Evolutionary conservation across 495 filamentous ascomycete species (phyloP), one percentile per base, ranked within the genome.

Genomic region (Terfezia claveryi): DNA sequence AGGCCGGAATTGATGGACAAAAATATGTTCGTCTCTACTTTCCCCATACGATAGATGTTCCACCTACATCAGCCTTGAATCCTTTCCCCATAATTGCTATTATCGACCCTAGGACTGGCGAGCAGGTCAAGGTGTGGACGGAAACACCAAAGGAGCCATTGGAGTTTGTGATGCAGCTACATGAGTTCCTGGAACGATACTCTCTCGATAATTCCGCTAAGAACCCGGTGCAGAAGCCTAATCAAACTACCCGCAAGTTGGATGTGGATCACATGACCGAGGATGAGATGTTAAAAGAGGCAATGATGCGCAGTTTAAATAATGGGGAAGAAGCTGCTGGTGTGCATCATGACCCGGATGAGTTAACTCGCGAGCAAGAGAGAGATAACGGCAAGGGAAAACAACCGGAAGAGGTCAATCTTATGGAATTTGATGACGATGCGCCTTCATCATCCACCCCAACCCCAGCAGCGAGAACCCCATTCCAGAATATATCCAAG

Each of bases 91-190:
- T 95, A 61, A 93, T 95, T 55, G 85, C 87, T 12, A 93, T 98
- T 62, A 78, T 98, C 53, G 91, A 98, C 63, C 91, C 91, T 1
- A 77, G 91, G 41, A 98, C 91, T 8, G 91, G 91, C 44, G 91
- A 96, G 68, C 89, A 95, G 67, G 86, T 96, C 57, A 96, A 98
- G 68, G 79, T 89, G 2, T 95, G 88, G 87, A 87, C 84, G 6
- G 87, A 88, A 2, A 72, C 73, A 14, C 87, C 91, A 16, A 78
- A 88, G 10, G 76, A 76, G 44, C 66, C 87, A 2, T 62, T 76
- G 12, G 91, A 95, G 10, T 95, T 96, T 62, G 76, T 93, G 52
- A 85, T 83, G 67, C 81, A 93, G 57, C 74, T 98, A 2, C 83
- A 88, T 62, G 91, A 98, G 65, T 98, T 98, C 63, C 77, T 98